Evolutionary conservation across 177 flowering plant genomes (phyloP).

Genomic region (Vitis hybrid): DNA sequence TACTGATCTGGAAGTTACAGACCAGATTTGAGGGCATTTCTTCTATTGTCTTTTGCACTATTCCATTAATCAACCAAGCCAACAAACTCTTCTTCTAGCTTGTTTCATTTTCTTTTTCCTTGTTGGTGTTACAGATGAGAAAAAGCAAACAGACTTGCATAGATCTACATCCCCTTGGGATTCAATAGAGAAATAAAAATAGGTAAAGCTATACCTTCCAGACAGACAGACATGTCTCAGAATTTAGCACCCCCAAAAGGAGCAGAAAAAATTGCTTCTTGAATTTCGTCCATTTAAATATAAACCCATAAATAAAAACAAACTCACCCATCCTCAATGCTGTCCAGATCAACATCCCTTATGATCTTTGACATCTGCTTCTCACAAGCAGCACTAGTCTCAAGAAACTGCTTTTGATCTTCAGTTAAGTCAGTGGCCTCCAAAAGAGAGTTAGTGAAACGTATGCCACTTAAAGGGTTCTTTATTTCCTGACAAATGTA

Average conservation of each 20-base stretch:
- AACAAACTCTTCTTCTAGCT: too few relatives aligned
- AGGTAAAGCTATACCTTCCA: too few relatives aligned
- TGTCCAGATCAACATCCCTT: slow-evolving; percentile 51
- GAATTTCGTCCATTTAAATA: not conserved
- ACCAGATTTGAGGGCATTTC: not conserved
- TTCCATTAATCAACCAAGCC: not conserved
- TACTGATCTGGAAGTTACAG: not conserved
- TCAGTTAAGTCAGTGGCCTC: slow-evolving; percentile 60
- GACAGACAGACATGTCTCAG: not conserved
- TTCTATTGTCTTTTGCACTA: not conserved
- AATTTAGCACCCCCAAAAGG: not conserved
- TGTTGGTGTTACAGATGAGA: not conserved
- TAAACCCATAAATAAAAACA: not conserved
- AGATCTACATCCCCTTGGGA: not conserved
- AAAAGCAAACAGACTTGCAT: not conserved
- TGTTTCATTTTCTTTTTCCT: not conserved
- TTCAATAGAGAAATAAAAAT: too few relatives aligned
- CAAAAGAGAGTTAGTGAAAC: slow-evolving; percentile 60
- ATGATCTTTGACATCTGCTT: slow-evolving; percentile 65
- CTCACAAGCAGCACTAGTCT: slow-evolving; percentile 74
- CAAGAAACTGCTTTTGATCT: slow-evolving; percentile 70
- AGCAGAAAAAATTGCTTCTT: not conserved
- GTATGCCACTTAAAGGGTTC: slow-evolving; percentile 67
- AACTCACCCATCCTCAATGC: slow-evolving; percentile 63
- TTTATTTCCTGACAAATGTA: slow-evolving; percentile 71